Percentiles rank a stretch among this genome's conserved stretches.
phyloP scores from a whole-genome alignment of 2,329 filamentous ascomycete genomes.

The Ceratocystis huliohia region DNA sequence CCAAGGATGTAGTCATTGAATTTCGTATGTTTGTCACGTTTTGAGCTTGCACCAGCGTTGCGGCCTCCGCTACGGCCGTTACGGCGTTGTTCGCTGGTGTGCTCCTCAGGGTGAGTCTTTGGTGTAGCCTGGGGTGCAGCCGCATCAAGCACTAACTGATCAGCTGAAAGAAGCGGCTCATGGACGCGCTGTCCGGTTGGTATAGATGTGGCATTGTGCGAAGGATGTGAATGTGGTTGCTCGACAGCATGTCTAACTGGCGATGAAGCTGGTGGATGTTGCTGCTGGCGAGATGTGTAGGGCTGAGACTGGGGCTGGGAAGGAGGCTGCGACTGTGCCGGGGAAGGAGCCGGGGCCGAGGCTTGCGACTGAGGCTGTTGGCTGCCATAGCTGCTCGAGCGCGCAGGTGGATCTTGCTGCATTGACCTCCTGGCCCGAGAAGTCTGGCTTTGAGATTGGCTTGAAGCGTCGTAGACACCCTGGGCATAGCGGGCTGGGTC shows the following conservation, averaged over 20 bases:
- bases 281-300: conserved; percentile 5
- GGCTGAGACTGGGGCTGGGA: not conserved
- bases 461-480: conserved; percentile 26
- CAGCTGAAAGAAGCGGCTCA: conserved; percentile 17
- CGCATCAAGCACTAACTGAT: conserved; percentile 27
- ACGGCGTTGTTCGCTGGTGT: conserved; percentile 24
- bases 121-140: conserved; percentile 36
- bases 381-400: conserved; percentile 26
- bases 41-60: conserved; percentile 23
- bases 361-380: conserved; percentile 13
- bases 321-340: conserved; percentile 1
- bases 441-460: conserved; percentile 11
- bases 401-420: conserved; percentile 29
- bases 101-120: conserved; percentile 29
- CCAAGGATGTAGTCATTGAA: conserved; percentile 95
- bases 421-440: conserved; percentile 24
- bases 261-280: conserved; percentile 8
- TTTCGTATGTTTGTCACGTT: conserved; percentile 59
- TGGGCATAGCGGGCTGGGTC: conserved; percentile 19
- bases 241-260: conserved; percentile 5
- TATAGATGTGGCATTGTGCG: conserved; percentile 24
- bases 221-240: not conserved
- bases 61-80: conserved; percentile 16
- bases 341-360: not conserved
- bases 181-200: conserved; percentile 23